A percentile compares a stretch with the other conserved stretches of the same genome.
Conservation (phyloP, 805 yeast species). For the Myxozyma kluyveri region DNA sequence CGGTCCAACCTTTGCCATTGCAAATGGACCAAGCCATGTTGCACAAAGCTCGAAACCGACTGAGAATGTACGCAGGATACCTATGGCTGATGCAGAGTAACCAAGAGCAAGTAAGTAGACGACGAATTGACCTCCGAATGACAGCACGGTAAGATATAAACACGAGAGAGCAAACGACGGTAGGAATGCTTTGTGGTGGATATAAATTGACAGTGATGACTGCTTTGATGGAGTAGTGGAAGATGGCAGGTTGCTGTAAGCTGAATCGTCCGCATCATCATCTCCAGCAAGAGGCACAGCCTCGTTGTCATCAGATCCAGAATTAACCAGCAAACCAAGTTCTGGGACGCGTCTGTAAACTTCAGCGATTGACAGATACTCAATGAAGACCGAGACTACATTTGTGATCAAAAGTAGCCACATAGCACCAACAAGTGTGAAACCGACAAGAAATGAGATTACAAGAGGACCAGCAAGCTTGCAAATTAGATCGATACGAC, state of each 20-base stretch:
- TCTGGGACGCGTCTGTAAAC: slow-evolving; percentile 39
- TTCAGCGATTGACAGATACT: slow-evolving; percentile 39
- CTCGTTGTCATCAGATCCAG: not conserved
- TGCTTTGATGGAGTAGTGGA: not conserved
- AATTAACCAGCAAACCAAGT: slow-evolving; percentile 27
- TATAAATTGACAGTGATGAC: slow-evolving; percentile 30
- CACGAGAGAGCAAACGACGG: slow-evolving; percentile 38
- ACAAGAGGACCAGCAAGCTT: slow-evolving; percentile 43
- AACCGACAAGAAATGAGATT: slow-evolving; percentile 38
- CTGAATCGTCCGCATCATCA: not conserved
- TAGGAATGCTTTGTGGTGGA: slow-evolving; percentile 34
- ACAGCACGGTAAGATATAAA: slow-evolving; percentile 42
- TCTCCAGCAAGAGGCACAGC: not conserved
- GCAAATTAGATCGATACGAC: slow-evolving; percentile 43
- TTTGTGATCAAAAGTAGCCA: slow-evolving; percentile 36
- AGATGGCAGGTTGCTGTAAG: not conserved
- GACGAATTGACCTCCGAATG: slow-evolving; percentile 43
- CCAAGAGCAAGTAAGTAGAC: slow-evolving; percentile 40
- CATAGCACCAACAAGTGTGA: slow-evolving; percentile 34
- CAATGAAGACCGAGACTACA: slow-evolving; percentile 37
- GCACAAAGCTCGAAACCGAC: slow-evolving; percentile 40
- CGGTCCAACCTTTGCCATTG: slow-evolving; percentile 34
- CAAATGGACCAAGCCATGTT: slow-evolving; percentile 37
- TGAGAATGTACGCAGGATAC: slow-evolving; percentile 39
- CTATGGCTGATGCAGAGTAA: slow-evolving; percentile 36